Percentiles rank a stretch among this genome's conserved stretches.
Evolutionary conservation across 208 protist genomes (phyloP).

Genomic region (Leishmania tarentolae): DNA sequence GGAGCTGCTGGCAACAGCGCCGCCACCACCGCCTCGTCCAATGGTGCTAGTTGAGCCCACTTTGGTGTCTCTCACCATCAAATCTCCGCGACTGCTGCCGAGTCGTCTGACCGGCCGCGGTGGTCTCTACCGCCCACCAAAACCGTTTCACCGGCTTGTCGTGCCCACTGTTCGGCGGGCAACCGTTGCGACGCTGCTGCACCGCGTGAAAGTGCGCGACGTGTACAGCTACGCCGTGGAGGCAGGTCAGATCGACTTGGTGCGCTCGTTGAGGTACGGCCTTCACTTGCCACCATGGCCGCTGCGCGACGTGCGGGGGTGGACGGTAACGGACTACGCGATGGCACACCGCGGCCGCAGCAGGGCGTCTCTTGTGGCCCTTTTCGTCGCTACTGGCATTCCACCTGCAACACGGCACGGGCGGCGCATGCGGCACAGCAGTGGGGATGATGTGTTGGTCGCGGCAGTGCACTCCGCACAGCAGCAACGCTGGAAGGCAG

Average conservation of each 20-base stretch:
- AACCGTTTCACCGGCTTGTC: conserved; percentile 54
- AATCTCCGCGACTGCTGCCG: conserved; percentile 29
- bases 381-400: conserved; percentile 51
- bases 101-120: conserved; percentile 36
- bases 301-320: conserved; percentile 57
- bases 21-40: conserved; percentile 42
- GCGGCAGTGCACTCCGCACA: conserved; percentile 34
- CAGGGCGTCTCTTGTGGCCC: conserved; percentile 27
- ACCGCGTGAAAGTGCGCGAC: conserved; percentile 64
- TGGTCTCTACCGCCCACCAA: conserved; percentile 43
- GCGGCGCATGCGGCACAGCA: conserved; percentile 13
- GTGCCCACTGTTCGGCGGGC: conserved; percentile 34
- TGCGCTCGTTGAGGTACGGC: conserved; percentile 42
- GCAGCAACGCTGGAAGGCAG: conserved; percentile 5
- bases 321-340: conserved; percentile 77
- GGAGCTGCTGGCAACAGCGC: conserved; percentile 45
- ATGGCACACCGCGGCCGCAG: conserved; percentile 19
- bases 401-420: conserved; percentile 41
- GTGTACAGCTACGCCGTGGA: conserved; percentile 77
- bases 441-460: conserved; percentile 25
- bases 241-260: conserved; percentile 42
- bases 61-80: conserved; percentile 35
- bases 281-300: conserved; percentile 63
- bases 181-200: conserved; percentile 27
- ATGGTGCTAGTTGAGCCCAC: conserved; percentile 49